Conservation (phyloP, 371 early-diverging fungal genomes). For the Mortierella sp. region DNA sequence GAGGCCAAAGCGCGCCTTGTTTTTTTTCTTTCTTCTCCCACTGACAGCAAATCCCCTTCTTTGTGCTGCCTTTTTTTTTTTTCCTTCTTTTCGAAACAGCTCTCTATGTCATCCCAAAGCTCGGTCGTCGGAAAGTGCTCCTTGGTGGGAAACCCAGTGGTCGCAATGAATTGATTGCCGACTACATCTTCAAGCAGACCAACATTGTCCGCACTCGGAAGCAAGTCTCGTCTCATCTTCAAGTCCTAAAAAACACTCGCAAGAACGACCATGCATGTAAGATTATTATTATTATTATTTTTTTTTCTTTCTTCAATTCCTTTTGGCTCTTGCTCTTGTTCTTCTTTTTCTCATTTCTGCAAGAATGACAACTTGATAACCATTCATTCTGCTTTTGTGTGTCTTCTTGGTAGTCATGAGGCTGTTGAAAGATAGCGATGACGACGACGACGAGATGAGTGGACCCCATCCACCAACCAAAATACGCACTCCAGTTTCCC, state of each 20-base stretch:
- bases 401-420: constrained; percentile 59
- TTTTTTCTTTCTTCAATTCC: neutral
- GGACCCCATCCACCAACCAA: neutral
- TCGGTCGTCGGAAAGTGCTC: constrained; percentile 68
- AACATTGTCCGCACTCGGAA: constrained; percentile 74
- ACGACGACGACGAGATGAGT: constrained; percentile 51
- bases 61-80: constrained; percentile 6
- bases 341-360: too few species aligned
- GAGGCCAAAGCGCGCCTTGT: neutral
- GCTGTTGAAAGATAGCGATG: constrained; percentile 60
- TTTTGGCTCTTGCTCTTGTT: too few species aligned
- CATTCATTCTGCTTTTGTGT: too few species aligned
- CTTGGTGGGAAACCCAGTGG: constrained; percentile 75
- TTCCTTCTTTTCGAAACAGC: constrained; percentile 48
- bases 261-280: constrained; percentile 69
- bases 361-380: too few species aligned
- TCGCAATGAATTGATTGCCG: constrained; percentile 82
- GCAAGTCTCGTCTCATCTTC: constrained; percentile 85
- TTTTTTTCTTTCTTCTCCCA: neutral
- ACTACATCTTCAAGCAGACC: constrained; percentile 76
- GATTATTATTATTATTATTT: constrained; percentile 10
- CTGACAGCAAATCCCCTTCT: neutral
- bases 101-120: constrained; percentile 65
- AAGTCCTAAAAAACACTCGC: constrained; percentile 80
- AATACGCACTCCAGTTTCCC: constrained; percentile 11